phyloP scores from a whole-genome alignment of 768 basidiomycete species.

The Gloeopeniophorella convolvens region DNA sequence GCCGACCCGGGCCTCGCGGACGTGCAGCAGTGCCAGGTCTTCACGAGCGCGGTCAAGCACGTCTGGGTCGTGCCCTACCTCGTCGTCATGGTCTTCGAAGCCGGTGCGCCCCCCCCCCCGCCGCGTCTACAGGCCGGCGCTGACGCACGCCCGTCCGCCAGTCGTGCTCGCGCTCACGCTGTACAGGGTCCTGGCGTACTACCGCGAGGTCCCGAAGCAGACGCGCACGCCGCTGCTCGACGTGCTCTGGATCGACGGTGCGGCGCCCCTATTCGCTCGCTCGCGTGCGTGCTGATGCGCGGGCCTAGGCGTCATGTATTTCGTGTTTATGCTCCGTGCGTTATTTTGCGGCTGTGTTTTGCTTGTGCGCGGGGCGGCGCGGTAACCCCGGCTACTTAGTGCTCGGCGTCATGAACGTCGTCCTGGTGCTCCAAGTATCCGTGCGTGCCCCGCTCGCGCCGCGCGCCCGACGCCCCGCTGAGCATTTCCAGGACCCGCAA shows the following conservation, averaged over 20 bases:
- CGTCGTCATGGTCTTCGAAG: slow-evolving; percentile 4
- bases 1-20: neutral
- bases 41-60: neutral
- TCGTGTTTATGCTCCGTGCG: slow-evolving; percentile 19
- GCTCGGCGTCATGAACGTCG: slow-evolving; percentile 12
- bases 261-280: neutral
- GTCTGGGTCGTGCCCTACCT: slow-evolving; percentile 7
- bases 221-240: slow-evolving; percentile 4
- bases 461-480: neutral
- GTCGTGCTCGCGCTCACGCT: slow-evolving; percentile 11
- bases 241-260: slow-evolving; percentile 17
- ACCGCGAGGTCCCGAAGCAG: neutral
- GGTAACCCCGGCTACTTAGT: neutral
- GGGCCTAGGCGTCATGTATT: slow-evolving; percentile 15
- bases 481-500: slow-evolving; percentile 4
- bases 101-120: neutral
- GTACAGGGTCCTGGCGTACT: slow-evolving; percentile 2
- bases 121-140: neutral
- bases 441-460: neutral
- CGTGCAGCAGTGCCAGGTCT: neutral
- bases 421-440: slow-evolving; percentile 3
- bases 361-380: neutral
- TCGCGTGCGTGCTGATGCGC: neutral
- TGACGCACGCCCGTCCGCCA: neutral
- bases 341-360: neutral